These are phyloP conservation scores for Setaria viridis DNA, from an alignment of 202 grass and related monocot genomes.

Conservation along the genomic window DNA sequence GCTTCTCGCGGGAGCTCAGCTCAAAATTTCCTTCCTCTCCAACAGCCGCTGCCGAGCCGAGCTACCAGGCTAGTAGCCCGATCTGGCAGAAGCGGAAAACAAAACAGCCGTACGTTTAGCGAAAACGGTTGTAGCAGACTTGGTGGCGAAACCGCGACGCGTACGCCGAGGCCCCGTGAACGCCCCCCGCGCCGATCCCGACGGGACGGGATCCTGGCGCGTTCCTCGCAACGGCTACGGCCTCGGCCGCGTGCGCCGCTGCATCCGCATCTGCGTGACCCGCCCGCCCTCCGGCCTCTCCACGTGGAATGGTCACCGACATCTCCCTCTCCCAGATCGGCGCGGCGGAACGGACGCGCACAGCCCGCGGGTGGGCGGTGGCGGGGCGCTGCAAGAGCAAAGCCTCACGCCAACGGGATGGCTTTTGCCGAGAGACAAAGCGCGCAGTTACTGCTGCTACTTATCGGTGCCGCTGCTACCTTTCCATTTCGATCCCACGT, in stretches of 20 bases:
- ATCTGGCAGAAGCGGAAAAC: not conserved
- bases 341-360: not conserved
- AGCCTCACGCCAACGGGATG: not conserved
- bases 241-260: not conserved
- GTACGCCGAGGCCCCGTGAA: constrained; percentile 32
- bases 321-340: not conserved
- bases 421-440: not conserved
- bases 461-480: not conserved
- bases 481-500: constrained; percentile 1
- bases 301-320: not conserved
- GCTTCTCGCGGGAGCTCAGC: not conserved
- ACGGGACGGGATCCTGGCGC: not conserved
- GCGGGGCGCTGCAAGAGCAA: not conserved
- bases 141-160: not conserved
- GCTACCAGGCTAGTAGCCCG: not conserved
- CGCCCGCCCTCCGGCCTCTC: not conserved
- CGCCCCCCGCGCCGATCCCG: not conserved
- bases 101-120: not conserved
- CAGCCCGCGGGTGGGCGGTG: too few species aligned
- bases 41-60: not conserved
- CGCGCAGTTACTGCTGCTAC: not conserved
- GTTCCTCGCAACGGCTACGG: constrained; percentile 26
- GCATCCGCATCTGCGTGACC: not conserved
- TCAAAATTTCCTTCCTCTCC: not conserved
- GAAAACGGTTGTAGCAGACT: not conserved